Evolutionary conservation across 257 asterid genomes (phyloP).

Genomic region (Capsicum chinense): DNA sequence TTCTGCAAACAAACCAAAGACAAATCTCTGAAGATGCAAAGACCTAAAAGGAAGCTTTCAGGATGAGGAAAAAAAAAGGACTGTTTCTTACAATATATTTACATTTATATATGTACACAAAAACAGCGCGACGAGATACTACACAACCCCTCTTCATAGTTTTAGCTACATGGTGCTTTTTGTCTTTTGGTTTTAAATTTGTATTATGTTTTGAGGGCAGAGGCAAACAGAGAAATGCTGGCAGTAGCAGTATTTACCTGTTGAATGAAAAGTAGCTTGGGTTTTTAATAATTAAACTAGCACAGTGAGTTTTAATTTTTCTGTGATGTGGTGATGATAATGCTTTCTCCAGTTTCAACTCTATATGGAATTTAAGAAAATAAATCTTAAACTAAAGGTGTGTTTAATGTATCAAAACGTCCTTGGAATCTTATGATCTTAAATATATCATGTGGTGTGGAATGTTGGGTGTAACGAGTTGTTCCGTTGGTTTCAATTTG

Average conservation of each 20-base stretch:
- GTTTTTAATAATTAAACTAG: not conserved
- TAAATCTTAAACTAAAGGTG: not conserved
- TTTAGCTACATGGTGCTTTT: not conserved
- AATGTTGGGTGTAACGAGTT: no score
- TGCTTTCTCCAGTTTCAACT: not conserved
- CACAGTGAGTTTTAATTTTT: not conserved
- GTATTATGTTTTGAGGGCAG: not conserved
- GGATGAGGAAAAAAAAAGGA: not conserved
- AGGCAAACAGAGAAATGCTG: not conserved
- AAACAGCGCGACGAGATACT: not conserved
- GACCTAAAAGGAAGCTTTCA: not conserved
- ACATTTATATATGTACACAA: not conserved
- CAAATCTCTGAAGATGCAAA: slow-evolving; percentile 47
- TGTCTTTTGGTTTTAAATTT: not conserved
- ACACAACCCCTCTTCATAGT: not conserved
- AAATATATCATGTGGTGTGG: not conserved
- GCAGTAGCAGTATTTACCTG: not conserved
- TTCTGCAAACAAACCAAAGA: slow-evolving; percentile 64
- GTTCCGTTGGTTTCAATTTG: no score
- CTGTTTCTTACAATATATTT: not conserved
- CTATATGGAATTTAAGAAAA: not conserved
- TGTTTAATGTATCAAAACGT: not conserved
- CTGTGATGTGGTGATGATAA: not conserved
- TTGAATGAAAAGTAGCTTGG: not conserved
- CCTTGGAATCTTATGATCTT: not conserved